Evolutionary conservation across 495 filamentous ascomycete species (phyloP).

Genomic region (Hyaloscypha finlandica): DNA sequence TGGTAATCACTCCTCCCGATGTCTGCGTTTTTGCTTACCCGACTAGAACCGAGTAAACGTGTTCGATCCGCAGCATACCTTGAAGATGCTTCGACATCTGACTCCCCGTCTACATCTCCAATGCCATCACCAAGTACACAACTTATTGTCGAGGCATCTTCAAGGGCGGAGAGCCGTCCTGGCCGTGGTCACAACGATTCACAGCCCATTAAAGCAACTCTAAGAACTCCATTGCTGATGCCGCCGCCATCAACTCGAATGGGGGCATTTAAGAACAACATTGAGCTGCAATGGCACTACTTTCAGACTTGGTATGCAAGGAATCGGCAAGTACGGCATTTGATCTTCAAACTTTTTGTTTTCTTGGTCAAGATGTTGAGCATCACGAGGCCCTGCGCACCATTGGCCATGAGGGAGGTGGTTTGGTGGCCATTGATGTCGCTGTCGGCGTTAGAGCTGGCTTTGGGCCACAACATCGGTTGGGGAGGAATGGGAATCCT

Average conservation of each 20-base stretch:
- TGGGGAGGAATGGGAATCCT: constrained; percentile 17
- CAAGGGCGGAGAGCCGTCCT: constrained; percentile 19
- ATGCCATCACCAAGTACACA: constrained; percentile 25
- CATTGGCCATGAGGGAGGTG: constrained; percentile 58
- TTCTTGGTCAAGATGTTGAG: constrained; percentile 60
- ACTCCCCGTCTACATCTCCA: constrained; percentile 33
- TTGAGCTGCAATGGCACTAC: constrained; percentile 35
- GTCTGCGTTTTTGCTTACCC: constrained; percentile 25
- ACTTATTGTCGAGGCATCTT: constrained; percentile 34
- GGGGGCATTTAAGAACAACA: constrained; percentile 39
- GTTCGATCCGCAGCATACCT: constrained; percentile 32
- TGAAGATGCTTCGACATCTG: constrained; percentile 29
- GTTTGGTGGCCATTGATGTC: constrained; percentile 62
- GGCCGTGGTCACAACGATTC: constrained; percentile 32
- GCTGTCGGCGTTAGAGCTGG: constrained; percentile 56
- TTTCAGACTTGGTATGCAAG: constrained; percentile 29
- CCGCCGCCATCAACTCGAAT: constrained; percentile 53
- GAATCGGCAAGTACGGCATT: constrained; percentile 31
- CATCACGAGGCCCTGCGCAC: constrained; percentile 59
- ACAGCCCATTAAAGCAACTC: constrained; percentile 28
- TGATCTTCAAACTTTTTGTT: constrained; percentile 43
- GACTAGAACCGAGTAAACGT: constrained; percentile 24
- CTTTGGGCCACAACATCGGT: constrained; percentile 18
- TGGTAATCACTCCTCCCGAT: constrained; percentile 30
- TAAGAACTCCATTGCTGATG: constrained; percentile 53